Evolutionary conservation across 805 yeast species (phyloP).

Genomic region (Barnettozyma wickerhamii): DNA sequence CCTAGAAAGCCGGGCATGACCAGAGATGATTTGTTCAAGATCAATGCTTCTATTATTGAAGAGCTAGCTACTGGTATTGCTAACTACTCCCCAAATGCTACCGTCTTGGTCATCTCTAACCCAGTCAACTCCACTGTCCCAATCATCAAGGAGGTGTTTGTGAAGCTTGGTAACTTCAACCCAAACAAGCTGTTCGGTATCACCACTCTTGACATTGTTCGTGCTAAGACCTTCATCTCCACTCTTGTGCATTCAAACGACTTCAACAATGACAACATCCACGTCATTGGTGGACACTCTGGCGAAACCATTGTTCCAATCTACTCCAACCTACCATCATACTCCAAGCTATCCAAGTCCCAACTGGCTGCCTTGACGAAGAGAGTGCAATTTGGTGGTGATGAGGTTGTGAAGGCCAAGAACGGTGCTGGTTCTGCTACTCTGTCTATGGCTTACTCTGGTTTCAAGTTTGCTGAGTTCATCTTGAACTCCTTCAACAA

Average conservation of each 20-base stretch:
- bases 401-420: constrained; percentile 93
- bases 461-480: constrained; percentile 67
- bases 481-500: constrained; percentile 6
- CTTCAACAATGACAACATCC: constrained; percentile 42
- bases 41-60: constrained; percentile 77
- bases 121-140: constrained; percentile 95
- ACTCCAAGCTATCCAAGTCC: constrained; percentile 16
- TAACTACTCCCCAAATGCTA: constrained; percentile 63
- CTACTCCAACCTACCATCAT: constrained; percentile 25
- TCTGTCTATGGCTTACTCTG: constrained; percentile 93
- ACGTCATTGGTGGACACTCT: constrained; percentile 92
- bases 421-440: constrained; percentile 95
- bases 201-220: constrained; percentile 80
- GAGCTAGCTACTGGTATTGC: constrained; percentile 76
- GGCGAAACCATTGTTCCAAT: constrained; percentile 93
- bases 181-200: constrained; percentile 80
- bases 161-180: constrained; percentile 61
- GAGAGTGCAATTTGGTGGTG: constrained; percentile 96
- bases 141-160: constrained; percentile 75
- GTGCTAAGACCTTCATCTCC: constrained; percentile 61
- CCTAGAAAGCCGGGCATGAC: constrained; percentile 96
- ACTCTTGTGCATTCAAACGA: constrained; percentile 23
- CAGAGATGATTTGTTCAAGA: constrained; percentile 81
- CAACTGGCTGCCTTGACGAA: constrained; percentile 49
- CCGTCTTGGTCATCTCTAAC: constrained; percentile 80